phyloP scores from a whole-genome alignment of 495 filamentous ascomycete genomes.

The Jackrogersella minutella region DNA sequence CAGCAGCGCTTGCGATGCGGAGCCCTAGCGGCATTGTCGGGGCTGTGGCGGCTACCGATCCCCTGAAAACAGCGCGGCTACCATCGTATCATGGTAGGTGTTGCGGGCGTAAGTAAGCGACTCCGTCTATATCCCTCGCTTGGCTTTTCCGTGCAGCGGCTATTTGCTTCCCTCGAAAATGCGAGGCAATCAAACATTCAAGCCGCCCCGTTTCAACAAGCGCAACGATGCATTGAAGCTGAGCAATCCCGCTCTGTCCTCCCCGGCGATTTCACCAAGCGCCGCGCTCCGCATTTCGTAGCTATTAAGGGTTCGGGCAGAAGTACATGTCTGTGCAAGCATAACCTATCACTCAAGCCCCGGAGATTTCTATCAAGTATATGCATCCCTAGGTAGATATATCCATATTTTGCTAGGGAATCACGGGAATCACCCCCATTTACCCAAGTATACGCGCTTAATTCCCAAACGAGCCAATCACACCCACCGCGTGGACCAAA shows the following conservation, averaged over 20 bases:
- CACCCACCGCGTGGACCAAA: constrained; percentile 5
- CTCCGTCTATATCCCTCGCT: not conserved
- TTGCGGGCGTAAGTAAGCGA: not conserved
- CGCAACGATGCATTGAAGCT: constrained; percentile 8
- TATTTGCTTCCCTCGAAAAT: not conserved
- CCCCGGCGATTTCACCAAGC: constrained; percentile 18
- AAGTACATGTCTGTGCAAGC: not conserved
- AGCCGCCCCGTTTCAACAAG: constrained; percentile 39
- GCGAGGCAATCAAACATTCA: constrained; percentile 2
- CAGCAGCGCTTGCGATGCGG: constrained; percentile 15
- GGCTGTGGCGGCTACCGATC: constrained; percentile 26
- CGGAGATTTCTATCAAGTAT: constrained; percentile 8
- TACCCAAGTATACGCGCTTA: constrained; percentile 17
- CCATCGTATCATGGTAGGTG: constrained; percentile 24
- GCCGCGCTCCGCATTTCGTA: constrained; percentile 12
- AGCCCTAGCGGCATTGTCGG: constrained; percentile 38
- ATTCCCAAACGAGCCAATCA: constrained; percentile 12
- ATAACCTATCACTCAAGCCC: constrained; percentile 12
- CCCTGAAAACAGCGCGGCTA: constrained; percentile 26
- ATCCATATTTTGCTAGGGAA: not conserved
- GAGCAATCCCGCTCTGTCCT: not conserved
- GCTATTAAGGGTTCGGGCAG: not conserved
- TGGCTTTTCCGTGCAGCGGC: constrained; percentile 7
- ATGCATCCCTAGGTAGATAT: not conserved
- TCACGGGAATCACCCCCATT: not conserved